Base-by-base conservation (phyloP, 768 basidiomycete genomes). In the Podaxis rugospora region DNA sequence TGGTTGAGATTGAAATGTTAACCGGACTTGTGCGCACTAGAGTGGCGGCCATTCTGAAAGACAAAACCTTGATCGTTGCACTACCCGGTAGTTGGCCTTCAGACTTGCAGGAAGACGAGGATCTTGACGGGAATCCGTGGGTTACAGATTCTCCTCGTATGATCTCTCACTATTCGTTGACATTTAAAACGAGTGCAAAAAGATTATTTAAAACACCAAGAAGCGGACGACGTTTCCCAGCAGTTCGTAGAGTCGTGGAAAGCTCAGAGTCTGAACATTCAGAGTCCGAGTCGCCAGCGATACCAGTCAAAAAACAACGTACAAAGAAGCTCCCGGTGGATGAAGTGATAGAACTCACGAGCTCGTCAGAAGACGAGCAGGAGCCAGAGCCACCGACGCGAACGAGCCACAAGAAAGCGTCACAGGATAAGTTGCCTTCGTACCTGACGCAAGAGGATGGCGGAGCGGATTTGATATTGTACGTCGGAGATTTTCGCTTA, bases 391-490 rank as follows among this genome's bases (percentile, higher is more conserved):
- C 46, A 46, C 14, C 46, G 13, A 37, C 58, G 16, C 18, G 57
- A 35, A 28, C 37, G 51, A 52, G 40, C 42, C 39, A 40, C 16
- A 27, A 23, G 37, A 52, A 51, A 35, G 53, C 28, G 23, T 39
- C 32, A 2, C 46, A 40, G 13, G 47, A 10, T 13, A 40, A 32
- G 23, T 28, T 51, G 21, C 53, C 46, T n/a, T 25, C 61, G 13
- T 52, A 52, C 13, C 21, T 55, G 32, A 51, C 35, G 16, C 55
- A 36, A 37, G 25, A 59, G 63, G 65, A 71, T 51, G 72, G 73
- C 53, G 72, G 69, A 37, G 66, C 70, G 44, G 70, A 73, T 27
- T 68, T 76, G 35, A 62, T 72, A 36, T 67, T 75, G 76, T 76
- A 57, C 54, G 72, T 64, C 39, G 4, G 6, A 21, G 13, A 13